phyloP scores from a whole-genome alignment of 1,284 basidiomycete genomes.

The Apiotrichum porosum region DNA sequence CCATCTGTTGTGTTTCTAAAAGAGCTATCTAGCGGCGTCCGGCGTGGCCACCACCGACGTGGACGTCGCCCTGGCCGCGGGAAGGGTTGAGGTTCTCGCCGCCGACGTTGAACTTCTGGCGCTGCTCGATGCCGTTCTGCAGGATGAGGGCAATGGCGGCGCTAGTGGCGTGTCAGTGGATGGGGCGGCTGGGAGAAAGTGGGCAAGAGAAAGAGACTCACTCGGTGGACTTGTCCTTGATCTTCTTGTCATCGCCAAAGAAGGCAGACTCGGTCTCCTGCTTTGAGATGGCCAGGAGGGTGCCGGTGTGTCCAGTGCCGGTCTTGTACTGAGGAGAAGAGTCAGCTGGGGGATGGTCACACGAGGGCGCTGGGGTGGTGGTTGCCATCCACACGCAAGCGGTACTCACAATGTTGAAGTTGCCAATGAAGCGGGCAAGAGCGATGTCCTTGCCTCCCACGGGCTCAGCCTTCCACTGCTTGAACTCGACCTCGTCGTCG shows the following conservation, averaged over 20 bases:
- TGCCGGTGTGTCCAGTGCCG: conserved; percentile 39
- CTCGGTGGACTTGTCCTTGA: conserved; percentile 46
- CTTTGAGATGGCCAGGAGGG: conserved; percentile 37
- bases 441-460: conserved; percentile 41
- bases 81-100: conserved; percentile 39
- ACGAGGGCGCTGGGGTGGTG: not conserved
- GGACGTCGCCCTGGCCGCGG: conserved; percentile 33
- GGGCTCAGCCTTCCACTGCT: conserved; percentile 38
- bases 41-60: conserved; percentile 4
- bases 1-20: too few relatives aligned
- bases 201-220: conserved; percentile 20
- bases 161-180: conserved; percentile 15
- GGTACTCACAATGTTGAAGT: conserved; percentile 39
- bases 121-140: conserved; percentile 34
- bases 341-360: too few relatives aligned
- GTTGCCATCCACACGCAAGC: not conserved
- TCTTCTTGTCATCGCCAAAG: conserved; percentile 40
- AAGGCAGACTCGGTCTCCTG: conserved; percentile 44
- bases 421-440: conserved; percentile 41
- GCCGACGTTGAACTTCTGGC: conserved; percentile 24
- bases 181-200: not conserved
- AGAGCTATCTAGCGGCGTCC: not conserved
- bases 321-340: conserved; percentile 31
- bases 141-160: conserved; percentile 45
- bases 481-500: conserved; percentile 37